These are phyloP conservation scores for Chaetomiaceae sp. DNA, from an alignment of 2,329 filamentous ascomycete species.

Conservation along the genomic window DNA sequence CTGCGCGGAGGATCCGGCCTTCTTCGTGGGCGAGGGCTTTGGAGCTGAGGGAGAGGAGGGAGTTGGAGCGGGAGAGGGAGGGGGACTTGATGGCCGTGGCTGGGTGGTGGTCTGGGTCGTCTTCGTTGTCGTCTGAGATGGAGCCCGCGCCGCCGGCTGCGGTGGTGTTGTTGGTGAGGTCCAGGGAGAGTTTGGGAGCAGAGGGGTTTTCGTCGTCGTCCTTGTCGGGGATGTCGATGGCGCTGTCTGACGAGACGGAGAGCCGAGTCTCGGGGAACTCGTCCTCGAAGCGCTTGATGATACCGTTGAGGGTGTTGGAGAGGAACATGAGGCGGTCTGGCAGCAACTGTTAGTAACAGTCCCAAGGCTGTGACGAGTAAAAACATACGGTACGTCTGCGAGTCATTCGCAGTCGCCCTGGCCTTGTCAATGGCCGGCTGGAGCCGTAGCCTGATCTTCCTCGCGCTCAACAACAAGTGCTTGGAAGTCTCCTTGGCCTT, in stretches of 20 bases:
- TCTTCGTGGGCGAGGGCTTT: constrained; percentile 54
- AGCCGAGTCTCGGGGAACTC: constrained; percentile 86
- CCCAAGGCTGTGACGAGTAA: neutral
- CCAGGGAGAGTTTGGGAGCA: constrained; percentile 14
- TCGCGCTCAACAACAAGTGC: constrained; percentile 77
- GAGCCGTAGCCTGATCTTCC: constrained; percentile 79
- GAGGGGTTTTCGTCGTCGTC: neutral
- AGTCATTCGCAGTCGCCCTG: constrained; percentile 64
- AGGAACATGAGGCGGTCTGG: constrained; percentile 78
- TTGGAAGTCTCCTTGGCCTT: constrained; percentile 92
- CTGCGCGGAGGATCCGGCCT: constrained; percentile 51
- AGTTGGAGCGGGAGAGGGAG: constrained; percentile 48
- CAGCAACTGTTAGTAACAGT: constrained; percentile 25
- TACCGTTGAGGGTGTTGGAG: constrained; percentile 79
- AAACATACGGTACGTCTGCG: constrained; percentile 66
- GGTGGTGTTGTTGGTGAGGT: constrained; percentile 8
- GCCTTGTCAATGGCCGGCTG: constrained; percentile 78
- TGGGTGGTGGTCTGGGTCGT: constrained; percentile 47
- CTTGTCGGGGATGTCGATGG: constrained; percentile 22
- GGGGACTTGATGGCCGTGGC: constrained; percentile 33
- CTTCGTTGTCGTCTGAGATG: constrained; percentile 44
- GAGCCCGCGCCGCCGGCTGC: constrained; percentile 7
- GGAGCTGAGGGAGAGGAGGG: constrained; percentile 46
- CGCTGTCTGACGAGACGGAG: constrained; percentile 27
- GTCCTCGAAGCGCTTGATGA: constrained; percentile 93